These are phyloP conservation scores for Ceratobasidium theobromae DNA, from an alignment of 1,284 basidiomycete genomes.

Conservation along the genomic window DNA sequence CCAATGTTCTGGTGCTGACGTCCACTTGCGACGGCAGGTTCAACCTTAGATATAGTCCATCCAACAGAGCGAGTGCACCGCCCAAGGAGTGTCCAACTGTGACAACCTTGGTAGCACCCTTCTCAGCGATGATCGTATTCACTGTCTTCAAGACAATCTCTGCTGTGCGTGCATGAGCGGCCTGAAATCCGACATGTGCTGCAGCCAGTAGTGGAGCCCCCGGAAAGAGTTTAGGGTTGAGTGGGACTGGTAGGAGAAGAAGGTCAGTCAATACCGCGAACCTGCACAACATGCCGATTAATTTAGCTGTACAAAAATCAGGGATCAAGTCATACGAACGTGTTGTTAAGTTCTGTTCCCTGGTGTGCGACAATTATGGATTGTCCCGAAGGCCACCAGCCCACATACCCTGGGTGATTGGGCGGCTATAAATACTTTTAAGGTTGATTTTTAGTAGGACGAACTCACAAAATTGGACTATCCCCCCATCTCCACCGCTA, in stretches of 20 bases:
- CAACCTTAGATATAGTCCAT: conserved; percentile 39
- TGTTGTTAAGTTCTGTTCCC: conserved; percentile 7
- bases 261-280: not conserved
- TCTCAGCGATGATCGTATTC: conserved; percentile 27
- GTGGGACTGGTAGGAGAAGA: not conserved
- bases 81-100: conserved; percentile 33
- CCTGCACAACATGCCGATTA: not conserved
- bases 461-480: conserved; percentile 5
- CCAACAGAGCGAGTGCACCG: conserved; percentile 55
- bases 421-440: not conserved
- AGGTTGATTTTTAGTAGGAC: not conserved
- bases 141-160: conserved; percentile 7
- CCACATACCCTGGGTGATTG: conserved; percentile 22
- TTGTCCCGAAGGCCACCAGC: conserved; percentile 22
- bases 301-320: not conserved
- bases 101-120: conserved; percentile 18
- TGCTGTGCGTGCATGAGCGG: not conserved
- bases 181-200: not conserved
- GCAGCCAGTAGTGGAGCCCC: not conserved
- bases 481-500: conserved; percentile 10
- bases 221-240: not conserved
- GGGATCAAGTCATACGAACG: not conserved
- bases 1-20: conserved; percentile 13
- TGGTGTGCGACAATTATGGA: conserved; percentile 13
- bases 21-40: conserved; percentile 29